Evolutionary conservation across 2,329 filamentous ascomycete species (phyloP).

Genomic region (Epichloe coenophiala): DNA sequence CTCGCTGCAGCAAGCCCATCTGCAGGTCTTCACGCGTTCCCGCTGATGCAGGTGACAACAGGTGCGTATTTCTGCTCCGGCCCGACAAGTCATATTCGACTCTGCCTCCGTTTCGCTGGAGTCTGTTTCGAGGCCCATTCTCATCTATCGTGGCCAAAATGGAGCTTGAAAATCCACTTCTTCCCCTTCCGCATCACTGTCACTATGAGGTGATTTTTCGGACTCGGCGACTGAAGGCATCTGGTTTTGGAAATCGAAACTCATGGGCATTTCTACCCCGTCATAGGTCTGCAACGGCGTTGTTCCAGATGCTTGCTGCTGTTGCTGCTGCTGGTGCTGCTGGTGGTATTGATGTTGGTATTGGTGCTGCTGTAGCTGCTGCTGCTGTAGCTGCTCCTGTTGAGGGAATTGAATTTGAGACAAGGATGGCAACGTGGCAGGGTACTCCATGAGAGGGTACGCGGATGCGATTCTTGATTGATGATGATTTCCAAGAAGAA

Average conservation of each 20-base stretch:
- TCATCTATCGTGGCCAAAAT: neutral
- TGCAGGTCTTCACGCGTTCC: neutral
- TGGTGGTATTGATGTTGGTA: accelerated
- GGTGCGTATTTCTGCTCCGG: neutral
- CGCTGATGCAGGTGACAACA: constrained; percentile 1
- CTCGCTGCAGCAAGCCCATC: neutral
- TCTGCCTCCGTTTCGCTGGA: too few relatives aligned
- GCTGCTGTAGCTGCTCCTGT: too few relatives aligned
- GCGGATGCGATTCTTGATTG: neutral
- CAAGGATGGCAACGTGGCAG: neutral
- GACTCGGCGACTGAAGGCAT: neutral
- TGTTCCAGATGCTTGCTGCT: neutral
- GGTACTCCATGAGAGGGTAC: neutral
- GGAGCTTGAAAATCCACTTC: neutral
- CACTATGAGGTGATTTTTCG: neutral
- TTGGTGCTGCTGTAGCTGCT: too few relatives aligned
- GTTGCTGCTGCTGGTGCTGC: neutral
- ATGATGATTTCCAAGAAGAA: neutral
- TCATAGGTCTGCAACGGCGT: neutral
- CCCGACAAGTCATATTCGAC: neutral
- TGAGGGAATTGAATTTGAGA: neutral
- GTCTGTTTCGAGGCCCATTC: too few relatives aligned
- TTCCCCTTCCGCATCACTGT: neutral
- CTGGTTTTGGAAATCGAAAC: neutral
- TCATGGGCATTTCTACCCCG: neutral